Base-by-base conservation (phyloP, 1,284 basidiomycete genomes). In the Cryptococcus hybrid region DNA sequence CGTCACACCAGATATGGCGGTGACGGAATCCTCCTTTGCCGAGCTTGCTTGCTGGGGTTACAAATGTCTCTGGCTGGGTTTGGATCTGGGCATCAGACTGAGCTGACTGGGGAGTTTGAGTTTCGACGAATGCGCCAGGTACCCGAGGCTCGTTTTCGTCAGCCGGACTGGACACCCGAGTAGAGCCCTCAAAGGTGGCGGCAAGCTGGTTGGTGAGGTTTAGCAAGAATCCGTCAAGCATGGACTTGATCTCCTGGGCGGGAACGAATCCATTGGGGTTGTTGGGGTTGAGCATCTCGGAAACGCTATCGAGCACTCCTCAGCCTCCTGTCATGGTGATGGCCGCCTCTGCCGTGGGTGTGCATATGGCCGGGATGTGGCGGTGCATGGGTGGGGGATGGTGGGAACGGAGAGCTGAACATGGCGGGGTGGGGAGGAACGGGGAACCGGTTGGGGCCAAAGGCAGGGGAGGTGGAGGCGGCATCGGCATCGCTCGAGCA, bases 161-260 rank as follows among this genome's bases (percentile, higher is more conserved):
- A 30, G 18, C 15, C 34, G 45, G 9, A 24, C 7, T 12, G 47
- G 51, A 64, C 56, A 60, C 59, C 34, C 51, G 61, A n/a, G 65
- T 59, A 8, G 69, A 61, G 2, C 60, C 61, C 34, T 74, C 71
- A 38, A 75, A 71, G 6, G 69, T 75, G 42, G 61, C 66, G 6
- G 70, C 70, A 18, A 78, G 68, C 59, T 78, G 76, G 44, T 70
- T 69, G 15, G 73, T 65, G 49, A 78, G 62, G 61, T 78, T 74
- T 52, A 61, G 62, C 9, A 78, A 62, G 70, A 78, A 78, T 5
- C 64, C 62, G 54, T 78, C 76, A 30, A 77, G 67, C 50, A 75
- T 67, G 5, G 64, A 56, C 56, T 73, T 74, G 51, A 78, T 64
- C 52, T 78, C 76, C 30, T 70, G 66, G 1, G 69, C 65, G 15